A percentile compares a stretch with the other conserved stretches of the same genome.
phyloP scores from a whole-genome alignment of 2,329 filamentous ascomycete species.

The Aschersonia sp. region DNA sequence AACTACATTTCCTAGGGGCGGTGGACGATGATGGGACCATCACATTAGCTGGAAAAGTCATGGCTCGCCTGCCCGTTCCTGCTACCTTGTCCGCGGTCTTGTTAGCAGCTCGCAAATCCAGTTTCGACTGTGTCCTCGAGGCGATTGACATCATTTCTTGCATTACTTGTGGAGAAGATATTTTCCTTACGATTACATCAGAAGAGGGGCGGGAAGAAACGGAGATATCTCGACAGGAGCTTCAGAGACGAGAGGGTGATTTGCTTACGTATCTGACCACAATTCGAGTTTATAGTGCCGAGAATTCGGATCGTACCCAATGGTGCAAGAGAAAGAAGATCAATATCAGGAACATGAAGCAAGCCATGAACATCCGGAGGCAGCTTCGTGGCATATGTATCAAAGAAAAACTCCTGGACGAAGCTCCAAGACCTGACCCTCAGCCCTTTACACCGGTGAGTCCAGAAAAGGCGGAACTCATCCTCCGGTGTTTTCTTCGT shows the following conservation, averaged over 20 bases:
- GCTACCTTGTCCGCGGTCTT: slow-evolving; percentile 71
- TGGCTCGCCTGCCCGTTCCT: slow-evolving; percentile 72
- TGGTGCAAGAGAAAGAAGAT: slow-evolving; percentile 46
- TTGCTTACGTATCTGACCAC: slow-evolving; percentile 50
- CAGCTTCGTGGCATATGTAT: slow-evolving; percentile 44
- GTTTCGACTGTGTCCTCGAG: slow-evolving; percentile 61
- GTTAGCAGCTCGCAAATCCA: slow-evolving; percentile 58
- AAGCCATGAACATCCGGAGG: slow-evolving; percentile 45
- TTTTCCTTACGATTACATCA: slow-evolving; percentile 44
- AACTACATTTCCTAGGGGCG: slow-evolving; percentile 66
- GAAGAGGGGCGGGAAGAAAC: slow-evolving; percentile 41
- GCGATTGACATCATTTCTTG: slow-evolving; percentile 70
- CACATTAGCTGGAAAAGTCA: slow-evolving; percentile 57
- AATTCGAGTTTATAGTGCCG: slow-evolving; percentile 45
- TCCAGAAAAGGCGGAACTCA: slow-evolving; percentile 35
- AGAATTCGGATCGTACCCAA: slow-evolving; percentile 35
- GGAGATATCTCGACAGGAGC: slow-evolving; percentile 37
- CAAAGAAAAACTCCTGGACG: slow-evolving; percentile 33
- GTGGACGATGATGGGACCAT: slow-evolving; percentile 59
- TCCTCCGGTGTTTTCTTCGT: slow-evolving; percentile 47
- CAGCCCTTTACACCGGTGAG: slow-evolving; percentile 39
- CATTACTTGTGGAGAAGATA: slow-evolving; percentile 47
- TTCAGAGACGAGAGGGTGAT: slow-evolving; percentile 48
- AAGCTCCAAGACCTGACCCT: slow-evolving; percentile 33
- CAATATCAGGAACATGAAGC: slow-evolving; percentile 45